A percentile compares a stretch with the other conserved stretches of the same genome.
Conservation (phyloP, 495 filamentous ascomycete species). For the Evernia prunastri region DNA sequence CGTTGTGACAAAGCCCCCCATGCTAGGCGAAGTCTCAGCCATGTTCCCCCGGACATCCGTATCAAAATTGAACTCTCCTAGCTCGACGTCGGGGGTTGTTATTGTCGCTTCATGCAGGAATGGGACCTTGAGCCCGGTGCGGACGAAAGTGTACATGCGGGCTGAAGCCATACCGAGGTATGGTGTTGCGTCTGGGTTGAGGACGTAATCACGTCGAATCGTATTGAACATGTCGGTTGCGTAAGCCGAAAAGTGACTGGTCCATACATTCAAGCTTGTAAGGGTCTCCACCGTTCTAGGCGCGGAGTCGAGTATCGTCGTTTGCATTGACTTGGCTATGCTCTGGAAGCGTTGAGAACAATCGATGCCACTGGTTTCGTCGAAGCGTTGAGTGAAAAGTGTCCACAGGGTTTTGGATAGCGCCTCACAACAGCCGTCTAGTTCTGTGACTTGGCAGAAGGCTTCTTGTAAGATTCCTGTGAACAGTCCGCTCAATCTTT, state of each 20-base stretch:
- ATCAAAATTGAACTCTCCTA: no score
- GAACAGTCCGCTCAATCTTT: no score
- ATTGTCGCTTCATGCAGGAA: no score
- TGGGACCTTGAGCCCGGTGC: slow-evolving; percentile 15
- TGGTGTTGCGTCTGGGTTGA: slow-evolving; percentile 10
- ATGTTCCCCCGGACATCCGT: no score
- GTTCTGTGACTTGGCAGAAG: no score
- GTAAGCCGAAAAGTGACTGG: neutral
- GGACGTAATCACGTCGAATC: slow-evolving; percentile 15
- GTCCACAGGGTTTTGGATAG: neutral
- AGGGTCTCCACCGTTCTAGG: neutral
- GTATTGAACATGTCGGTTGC: neutral
- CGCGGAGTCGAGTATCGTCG: neutral
- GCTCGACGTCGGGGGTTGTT: no score
- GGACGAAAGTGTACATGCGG: slow-evolving; percentile 24
- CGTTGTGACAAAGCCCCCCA: no score
- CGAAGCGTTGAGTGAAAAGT: neutral
- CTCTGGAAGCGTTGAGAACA: neutral
- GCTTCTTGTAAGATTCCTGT: no score
- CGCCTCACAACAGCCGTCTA: no score
- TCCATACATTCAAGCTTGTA: neutral
- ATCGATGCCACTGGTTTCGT: neutral
- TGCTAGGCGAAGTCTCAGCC: no score
- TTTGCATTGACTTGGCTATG: neutral
- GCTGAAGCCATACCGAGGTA: slow-evolving; percentile 14